A percentile compares a stretch with the other conserved stretches of the same genome.
Evolutionary conservation across 768 basidiomycete genomes (phyloP).

Genomic region (Phanerodontia chrysosporium): DNA sequence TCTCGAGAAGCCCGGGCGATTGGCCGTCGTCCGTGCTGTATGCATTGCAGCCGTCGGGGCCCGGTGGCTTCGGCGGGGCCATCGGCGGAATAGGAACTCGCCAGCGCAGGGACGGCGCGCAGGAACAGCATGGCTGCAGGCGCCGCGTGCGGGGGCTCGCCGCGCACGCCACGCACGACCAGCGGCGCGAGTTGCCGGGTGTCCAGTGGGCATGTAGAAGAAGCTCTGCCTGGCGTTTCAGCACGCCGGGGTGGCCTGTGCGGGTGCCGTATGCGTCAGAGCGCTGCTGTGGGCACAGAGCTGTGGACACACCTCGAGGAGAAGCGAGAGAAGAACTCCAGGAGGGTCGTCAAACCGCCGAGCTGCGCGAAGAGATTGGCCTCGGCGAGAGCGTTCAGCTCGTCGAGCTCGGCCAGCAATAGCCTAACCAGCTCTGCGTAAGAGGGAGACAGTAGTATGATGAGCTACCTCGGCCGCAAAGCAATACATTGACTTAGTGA

Average conservation of each 20-base stretch:
- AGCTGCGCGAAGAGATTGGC: background rate
- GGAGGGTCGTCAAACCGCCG: background rate
- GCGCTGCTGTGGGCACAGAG: too few species aligned
- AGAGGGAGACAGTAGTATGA: background rate
- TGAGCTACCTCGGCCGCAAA: background rate
- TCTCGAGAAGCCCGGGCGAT: too few species aligned
- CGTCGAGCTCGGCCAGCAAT: background rate
- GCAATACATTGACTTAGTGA: conserved; percentile 8
- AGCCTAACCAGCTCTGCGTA: too few species aligned
- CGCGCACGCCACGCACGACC: background rate
- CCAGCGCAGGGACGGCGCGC: background rate
- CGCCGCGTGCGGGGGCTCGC: background rate
- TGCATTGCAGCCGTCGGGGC: too few species aligned
- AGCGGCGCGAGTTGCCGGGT: background rate
- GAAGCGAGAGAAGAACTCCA: conserved; percentile 4
- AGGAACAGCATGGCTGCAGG: background rate
- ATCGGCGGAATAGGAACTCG: too few species aligned
- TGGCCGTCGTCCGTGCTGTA: too few species aligned
- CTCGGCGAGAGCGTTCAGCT: background rate
- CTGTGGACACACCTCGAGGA: background rate
- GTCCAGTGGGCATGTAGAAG: background rate
- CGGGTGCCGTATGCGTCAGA: too few species aligned
- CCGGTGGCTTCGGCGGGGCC: too few species aligned
- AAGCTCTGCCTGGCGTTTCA: background rate
- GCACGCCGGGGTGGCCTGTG: background rate